A percentile compares a stretch with the other conserved stretches of the same genome.
Evolutionary conservation across 179 eudicot species (phyloP).

Genomic region (Beta corolliflora): DNA sequence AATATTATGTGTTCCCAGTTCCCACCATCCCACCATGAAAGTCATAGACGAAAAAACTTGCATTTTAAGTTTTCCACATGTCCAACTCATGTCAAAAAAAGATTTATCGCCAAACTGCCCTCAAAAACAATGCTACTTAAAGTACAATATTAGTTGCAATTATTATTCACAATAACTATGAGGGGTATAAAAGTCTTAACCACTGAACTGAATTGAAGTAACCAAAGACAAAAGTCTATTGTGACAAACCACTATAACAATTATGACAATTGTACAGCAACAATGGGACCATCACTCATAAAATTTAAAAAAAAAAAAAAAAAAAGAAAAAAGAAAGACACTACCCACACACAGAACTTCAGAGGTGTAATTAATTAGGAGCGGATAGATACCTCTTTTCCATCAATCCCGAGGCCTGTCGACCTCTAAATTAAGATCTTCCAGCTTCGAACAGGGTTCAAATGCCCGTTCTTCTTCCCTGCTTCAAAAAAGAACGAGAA

Average conservation of each 20-base stretch:
- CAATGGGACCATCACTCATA: not conserved
- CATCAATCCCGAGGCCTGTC: constrained; percentile 46
- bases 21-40: not conserved
- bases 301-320: too few relatives aligned
- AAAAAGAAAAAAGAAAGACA: not conserved
- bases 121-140: not conserved
- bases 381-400: constrained; percentile 45
- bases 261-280: not conserved
- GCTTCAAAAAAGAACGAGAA: constrained; percentile 36
- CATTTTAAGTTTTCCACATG: not conserved
- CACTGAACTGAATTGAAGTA: not conserved
- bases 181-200: not conserved
- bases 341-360: constrained; percentile 9
- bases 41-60: not conserved
- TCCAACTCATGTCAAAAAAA: not conserved
- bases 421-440: constrained; percentile 89
- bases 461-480: constrained; percentile 55
- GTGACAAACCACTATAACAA: not conserved
- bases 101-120: not conserved
- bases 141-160: not conserved
- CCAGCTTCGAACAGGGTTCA: constrained; percentile 87
- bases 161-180: not conserved
- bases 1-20: not conserved
- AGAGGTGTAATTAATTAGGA: constrained; percentile 25
- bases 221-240: not conserved